Evolutionary conservation across 768 basidiomycete species (phyloP), one percentile per base, ranked within the genome.

Genomic region (Lactarius quietus): DNA sequence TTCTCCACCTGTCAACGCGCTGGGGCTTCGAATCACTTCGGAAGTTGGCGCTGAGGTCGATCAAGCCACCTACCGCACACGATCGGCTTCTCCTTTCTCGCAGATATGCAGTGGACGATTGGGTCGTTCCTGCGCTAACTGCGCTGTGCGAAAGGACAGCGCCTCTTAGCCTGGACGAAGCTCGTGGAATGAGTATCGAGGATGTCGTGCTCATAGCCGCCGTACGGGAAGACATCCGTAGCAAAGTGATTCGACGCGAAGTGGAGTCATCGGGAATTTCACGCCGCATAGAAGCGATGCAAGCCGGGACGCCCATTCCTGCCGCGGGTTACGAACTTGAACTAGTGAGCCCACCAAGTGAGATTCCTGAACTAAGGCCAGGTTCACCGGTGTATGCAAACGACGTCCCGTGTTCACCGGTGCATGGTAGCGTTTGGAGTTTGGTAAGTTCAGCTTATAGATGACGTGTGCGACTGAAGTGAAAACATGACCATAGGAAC

Each of bases 11-110:
- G 31, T 69, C 73, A 3, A 64, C 72, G 65, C 74, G 18, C 53
- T 80, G 35, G 77, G 74, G 60, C 58, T 74, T 65, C 63, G 73
- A 62, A 35, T 67, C 59, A 54, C 71, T 68, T 68, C 77, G 64
- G 68, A 55, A 28, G 59, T 39, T 57, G 17, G 55, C 64, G 5
- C 14, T 68, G 18, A 31, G 18, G 7, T 28, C 43, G 1, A 60
- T 66, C 20, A 10, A 53, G 1, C 64, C 63, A 3, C 54, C 59
- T 26, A 48, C 64, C 1, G 28, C 63, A 28, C 17, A 43, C 36
- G 62, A 67, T 26, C 57, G 26, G 14, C 67, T 68, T 9, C 0
- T 54, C 5, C 67, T 68, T 5, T 63, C 58, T 1, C 67, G 67
- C 3, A 36, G 28, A 12, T 58, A 61, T 33, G 20, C 45, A 2